Base-by-base conservation (phyloP, 371 early-diverging fungal genomes). In the Rhizopus delemar region DNA sequence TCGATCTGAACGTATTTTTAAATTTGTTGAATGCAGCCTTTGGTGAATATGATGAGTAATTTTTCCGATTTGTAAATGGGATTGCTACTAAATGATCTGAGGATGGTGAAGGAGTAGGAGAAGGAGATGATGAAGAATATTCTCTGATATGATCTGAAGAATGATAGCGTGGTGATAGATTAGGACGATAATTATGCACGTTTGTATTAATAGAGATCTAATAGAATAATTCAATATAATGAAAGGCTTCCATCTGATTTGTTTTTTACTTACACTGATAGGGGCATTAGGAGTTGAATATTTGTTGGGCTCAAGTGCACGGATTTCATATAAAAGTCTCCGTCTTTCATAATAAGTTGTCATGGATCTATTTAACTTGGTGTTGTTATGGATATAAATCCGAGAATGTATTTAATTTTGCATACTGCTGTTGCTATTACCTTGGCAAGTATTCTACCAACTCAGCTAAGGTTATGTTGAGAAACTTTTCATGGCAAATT, bases 321-420 rank as follows among this genome's bases (percentile, higher is more conserved):
- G 60, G n/a, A 79, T 79, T 45, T 72, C 74, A 49, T 70, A 71
- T 34, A 79, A 62, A 62, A 79, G 69, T 67, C 77, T 74, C 65
- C 77, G 72, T 62, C 75, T 66, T 51, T 79, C 77, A 53, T 69
- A 71, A 53, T 76, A 76, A 3, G 80, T 74, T 39, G 74, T 74
- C 60, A 76, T 65, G 12, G 66, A 52, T 56, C 67, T 66, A 57
- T 49, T 15, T 31, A 56, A 5, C 15, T 54, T 29, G 38, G 29
- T 53, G n/a, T 56, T 48, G 48, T 48, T 48, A 48, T 48, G 48
- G 31, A 56, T 29, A 39, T 28, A n/a, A 29, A 53, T 11, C 9
- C 12, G 28, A 28, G 3, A 53, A 53, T 28, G 13, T 9, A 31
- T 51, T 12, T 33, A 51, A 28, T 31, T 45, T 22, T 22, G 22